Percentiles rank a stretch among this genome's conserved stretches.
Conservation (phyloP, 2,329 filamentous ascomycete genomes). For the Dactylellina cionopaga region DNA sequence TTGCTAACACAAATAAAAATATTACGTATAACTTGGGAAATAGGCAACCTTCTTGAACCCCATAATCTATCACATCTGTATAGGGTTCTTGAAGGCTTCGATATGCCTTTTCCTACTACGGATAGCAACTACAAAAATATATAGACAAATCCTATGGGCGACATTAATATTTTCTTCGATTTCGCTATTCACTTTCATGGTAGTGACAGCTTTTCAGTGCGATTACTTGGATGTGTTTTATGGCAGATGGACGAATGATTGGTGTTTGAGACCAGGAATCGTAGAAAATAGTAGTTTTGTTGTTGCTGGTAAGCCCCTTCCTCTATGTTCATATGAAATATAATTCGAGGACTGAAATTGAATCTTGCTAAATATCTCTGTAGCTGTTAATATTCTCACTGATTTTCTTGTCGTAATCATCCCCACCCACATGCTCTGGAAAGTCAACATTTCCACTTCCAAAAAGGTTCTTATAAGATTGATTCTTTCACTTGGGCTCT, state of each 20-base stretch:
- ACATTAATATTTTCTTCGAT: constrained; percentile 8
- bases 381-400: constrained; percentile 61
- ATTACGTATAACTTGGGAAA: too few species aligned
- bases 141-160: constrained; percentile 4
- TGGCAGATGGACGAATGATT: background rate
- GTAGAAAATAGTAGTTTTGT: constrained; percentile 6
- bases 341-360: background rate
- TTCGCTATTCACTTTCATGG: background rate
- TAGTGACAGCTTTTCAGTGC: constrained; percentile 1
- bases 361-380: constrained; percentile 46
- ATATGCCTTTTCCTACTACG: constrained; percentile 6
- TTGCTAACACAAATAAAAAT: too few species aligned
- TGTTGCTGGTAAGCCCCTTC: constrained; percentile 1
- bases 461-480: constrained; percentile 60
- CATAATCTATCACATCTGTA: constrained; percentile 13
- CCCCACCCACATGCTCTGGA: constrained; percentile 62
- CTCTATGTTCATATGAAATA: background rate
- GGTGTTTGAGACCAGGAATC: background rate
- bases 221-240: constrained; percentile 13
- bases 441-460: constrained; percentile 61
- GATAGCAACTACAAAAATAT: constrained; percentile 5
- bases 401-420: constrained; percentile 62
- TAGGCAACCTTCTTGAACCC: constrained; percentile 16
- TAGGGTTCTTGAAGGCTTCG: constrained; percentile 3
- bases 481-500: constrained; percentile 61